Conservation (phyloP, 2,329 filamentous ascomycete species). For the Chaetomium strumarium region DNA sequence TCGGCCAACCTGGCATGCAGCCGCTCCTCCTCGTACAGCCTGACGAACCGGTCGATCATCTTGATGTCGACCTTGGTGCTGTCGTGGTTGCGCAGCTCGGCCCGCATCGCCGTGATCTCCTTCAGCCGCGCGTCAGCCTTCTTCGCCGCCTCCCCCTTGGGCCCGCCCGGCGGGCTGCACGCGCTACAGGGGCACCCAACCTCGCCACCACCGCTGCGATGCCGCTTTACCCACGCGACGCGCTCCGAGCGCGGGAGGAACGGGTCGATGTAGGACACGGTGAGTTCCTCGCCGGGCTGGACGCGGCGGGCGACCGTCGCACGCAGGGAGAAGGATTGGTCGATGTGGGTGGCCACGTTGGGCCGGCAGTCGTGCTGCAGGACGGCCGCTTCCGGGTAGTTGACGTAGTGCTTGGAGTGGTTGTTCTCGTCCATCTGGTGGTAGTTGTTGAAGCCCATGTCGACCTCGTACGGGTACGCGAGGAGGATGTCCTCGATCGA, state of each 20-base stretch:
- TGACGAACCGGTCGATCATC: constrained; percentile 30
- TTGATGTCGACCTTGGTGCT: constrained; percentile 22
- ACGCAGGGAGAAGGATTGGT: constrained; percentile 29
- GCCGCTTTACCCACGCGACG: constrained; percentile 26
- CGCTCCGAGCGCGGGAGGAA: constrained; percentile 27
- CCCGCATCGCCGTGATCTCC: constrained; percentile 28
- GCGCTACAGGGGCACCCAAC: constrained; percentile 34
- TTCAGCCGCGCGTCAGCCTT: constrained; percentile 28
- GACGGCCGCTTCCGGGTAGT: constrained; percentile 33
- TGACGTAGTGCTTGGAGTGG: constrained; percentile 22
- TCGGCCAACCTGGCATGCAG: constrained; percentile 34
- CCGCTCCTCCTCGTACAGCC: constrained; percentile 31
- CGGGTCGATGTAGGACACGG: constrained; percentile 35
- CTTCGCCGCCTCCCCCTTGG: constrained; percentile 5
- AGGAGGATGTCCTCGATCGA: constrained; percentile 22
- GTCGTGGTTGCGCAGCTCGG: constrained; percentile 24
- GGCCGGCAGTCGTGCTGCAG: constrained; percentile 39
- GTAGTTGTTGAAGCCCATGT: constrained; percentile 17
- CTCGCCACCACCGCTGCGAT: constrained; percentile 21
- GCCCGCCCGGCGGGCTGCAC: constrained; percentile 24
- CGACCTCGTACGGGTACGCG: constrained; percentile 25
- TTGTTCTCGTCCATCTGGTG: constrained; percentile 8
- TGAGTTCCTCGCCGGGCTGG: constrained; percentile 33
- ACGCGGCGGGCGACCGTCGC: constrained; percentile 33
- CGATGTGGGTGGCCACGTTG: constrained; percentile 33